Percentiles rank a stretch among this genome's conserved stretches.
phyloP scores from a whole-genome alignment of 73 alveolate genomes.

The Tetrahymena thermophila region DNA sequence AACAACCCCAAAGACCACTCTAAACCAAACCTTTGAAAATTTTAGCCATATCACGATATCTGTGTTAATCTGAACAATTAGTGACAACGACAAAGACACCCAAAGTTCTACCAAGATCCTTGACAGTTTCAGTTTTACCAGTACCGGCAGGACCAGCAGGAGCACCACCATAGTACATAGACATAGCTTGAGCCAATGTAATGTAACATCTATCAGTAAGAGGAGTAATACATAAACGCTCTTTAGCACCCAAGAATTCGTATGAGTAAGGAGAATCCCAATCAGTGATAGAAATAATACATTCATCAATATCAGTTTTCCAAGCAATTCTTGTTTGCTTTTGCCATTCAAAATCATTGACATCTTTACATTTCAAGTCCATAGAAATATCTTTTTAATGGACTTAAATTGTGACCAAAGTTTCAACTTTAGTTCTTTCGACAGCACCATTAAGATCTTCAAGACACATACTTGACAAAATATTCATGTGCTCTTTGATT shows the following conservation, averaged over 20 bases:
- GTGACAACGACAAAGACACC: constrained; percentile 99
- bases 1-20: constrained; percentile 99
- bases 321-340: constrained; percentile 92
- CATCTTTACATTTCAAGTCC: constrained; percentile 86
- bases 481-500: constrained; percentile 71
- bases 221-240: constrained; percentile 99
- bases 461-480: constrained; percentile 75
- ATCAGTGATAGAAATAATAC: constrained; percentile 94
- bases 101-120: constrained; percentile 98
- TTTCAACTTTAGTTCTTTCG: constrained; percentile 83
- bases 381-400: constrained; percentile 90
- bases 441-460: constrained; percentile 61
- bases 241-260: constrained; percentile 99
- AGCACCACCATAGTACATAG: constrained; percentile 99
- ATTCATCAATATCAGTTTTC: constrained; percentile 82
- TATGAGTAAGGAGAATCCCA: constrained; percentile 98
- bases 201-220: constrained; percentile 99
- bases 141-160: constrained; percentile 99
- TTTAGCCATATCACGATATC: constrained; percentile 99
- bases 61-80: constrained; percentile 99
- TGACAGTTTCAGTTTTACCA: constrained; percentile 99
- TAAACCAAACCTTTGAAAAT: constrained; percentile 99
- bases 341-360: constrained; percentile 98
- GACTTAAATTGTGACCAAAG: constrained; percentile 92
- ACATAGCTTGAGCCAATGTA: constrained; percentile 98